Base-by-base conservation (phyloP, 176 grass and related monocot species). In the Bolboschoenus planiculmis region DNA sequence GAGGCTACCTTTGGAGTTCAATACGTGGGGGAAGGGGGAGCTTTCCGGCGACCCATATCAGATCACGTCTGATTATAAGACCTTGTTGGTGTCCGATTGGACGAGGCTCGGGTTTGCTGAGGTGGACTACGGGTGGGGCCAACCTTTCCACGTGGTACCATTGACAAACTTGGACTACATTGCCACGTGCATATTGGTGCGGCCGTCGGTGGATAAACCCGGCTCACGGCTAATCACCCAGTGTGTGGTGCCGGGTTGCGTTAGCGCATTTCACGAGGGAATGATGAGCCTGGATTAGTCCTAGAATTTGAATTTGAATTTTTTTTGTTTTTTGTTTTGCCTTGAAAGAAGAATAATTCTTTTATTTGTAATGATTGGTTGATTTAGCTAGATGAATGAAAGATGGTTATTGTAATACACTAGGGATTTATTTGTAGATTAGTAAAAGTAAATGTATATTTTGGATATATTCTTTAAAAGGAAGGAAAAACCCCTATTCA, bases 41-140 rank as follows among this genome's bases (percentile, higher is more conserved):
- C 10, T 42, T n/a, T 39, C 10, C 3, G 63, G 3, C 1, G 93
- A 97, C 85, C 94, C 94, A 3, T 97, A 92, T 85, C 82, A 89
- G 33, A 90, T 97, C 79, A 94, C 91, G 53, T 92, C 94, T 0
- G 94, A 94, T 85, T 85, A 92, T 85, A 83, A 86, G 10, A 94
- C 91, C 54, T 82, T 97, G 85, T 80, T 92, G 63, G 94, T 97
- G 14, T 97, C 94, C n/a, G 94, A 97, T 81, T 97, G 94, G 94
- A 94, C 91, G 15, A 85, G 90, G 11, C 88, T 97, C 1, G 94
- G 94, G 46, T 97, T 97, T 79, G 85, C 86, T 16, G 88, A 94
- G 91, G 91, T 97, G 74, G 91, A 97, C 77, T 97, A 97, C 76
- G 94, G 94, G 20, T 97, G 94, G 94, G 94, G 94, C 0, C 76